Evolutionary conservation across 225 moss, liverwort and hornwort species (phyloP).

Genomic region (Takakia lepidozioides): DNA sequence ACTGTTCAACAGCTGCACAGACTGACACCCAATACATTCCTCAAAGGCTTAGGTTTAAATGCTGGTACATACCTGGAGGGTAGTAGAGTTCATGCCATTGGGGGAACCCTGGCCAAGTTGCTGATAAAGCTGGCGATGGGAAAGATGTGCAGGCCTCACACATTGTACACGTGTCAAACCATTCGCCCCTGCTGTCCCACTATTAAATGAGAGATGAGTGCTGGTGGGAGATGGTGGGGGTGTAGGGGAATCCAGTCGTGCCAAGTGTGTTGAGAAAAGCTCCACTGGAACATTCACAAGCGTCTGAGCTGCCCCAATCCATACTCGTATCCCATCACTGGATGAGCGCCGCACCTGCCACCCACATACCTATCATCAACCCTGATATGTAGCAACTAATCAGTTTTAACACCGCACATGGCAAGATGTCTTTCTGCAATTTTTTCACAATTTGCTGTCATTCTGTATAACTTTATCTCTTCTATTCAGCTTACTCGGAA

Average conservation of each 20-base stretch:
- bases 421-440: no score
- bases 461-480: no score
- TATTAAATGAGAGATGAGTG: not conserved
- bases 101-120: conserved; percentile 8
- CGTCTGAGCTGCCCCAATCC: conserved; percentile 34
- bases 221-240: conserved; percentile 11
- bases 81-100: not conserved
- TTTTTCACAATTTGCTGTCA: no score
- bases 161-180: conserved; percentile 24
- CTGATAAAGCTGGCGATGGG: conserved; percentile 35
- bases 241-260: conserved; percentile 14
- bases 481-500: no score
- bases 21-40: not conserved
- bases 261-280: conserved; percentile 41
- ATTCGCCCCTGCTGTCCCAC: not conserved
- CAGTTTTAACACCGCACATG: no score
- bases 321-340: conserved; percentile 21
- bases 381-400: no score
- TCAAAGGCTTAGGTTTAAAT: not conserved
- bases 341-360: conserved; percentile 29
- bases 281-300: conserved; percentile 43
- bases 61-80: not conserved
- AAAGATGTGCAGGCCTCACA: conserved; percentile 46
- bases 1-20: not conserved
- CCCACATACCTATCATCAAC: no score